Evolutionary conservation across 768 basidiomycete species (phyloP), one percentile per base, ranked within the genome.

Genomic region (Amanita rubescens): DNA sequence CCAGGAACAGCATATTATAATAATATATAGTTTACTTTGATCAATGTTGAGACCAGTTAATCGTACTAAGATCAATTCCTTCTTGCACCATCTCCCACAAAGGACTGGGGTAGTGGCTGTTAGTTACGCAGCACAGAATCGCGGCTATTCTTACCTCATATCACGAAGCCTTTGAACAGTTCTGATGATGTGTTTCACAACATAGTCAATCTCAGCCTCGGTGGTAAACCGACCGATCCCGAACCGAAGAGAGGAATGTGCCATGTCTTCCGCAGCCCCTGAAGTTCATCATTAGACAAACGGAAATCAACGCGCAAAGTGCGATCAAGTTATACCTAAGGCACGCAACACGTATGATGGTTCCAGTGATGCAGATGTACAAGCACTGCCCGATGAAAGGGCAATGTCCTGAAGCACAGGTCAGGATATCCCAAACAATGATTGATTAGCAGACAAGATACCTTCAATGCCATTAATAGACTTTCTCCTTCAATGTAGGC

Each of bases 61-160:
- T 99, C 15, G 87, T 78, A 65, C 84, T 93, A 60, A 98, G 81
- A 67, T 99, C 96, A 55, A 98, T 94, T 39, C 95, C 95, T 66
- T 98, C 96, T 71, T 96, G 93, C 14, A 98, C 94, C 94, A 99
- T 97, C 73, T 99, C 96, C 95, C 95, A 99, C 51, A 99, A 71
- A 32, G 96, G 96, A 64, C 92, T 91, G 57, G 1, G 48, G n/a
- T n/a, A 4, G 27, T 49, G 39, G 17, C 33, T 19, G 22, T 61
- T 53, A 57, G 56, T 48, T 51, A 11, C 15, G 24, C 43, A 53
- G 8, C 8, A 57, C 30, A 44, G n/a, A 53, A 35, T 15, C 10
- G 54, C 19, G 46, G 49, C 38, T 19, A 53, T 25, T 45, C 50
- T 45, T 48, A 84, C 87, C 89, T 94, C 91, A 99, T 93, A 56